Percentiles rank a stretch among this genome's conserved stretches.
Evolutionary conservation across 2,329 filamentous ascomycete species (phyloP).

Genomic region (Talaromyces sp.): DNA sequence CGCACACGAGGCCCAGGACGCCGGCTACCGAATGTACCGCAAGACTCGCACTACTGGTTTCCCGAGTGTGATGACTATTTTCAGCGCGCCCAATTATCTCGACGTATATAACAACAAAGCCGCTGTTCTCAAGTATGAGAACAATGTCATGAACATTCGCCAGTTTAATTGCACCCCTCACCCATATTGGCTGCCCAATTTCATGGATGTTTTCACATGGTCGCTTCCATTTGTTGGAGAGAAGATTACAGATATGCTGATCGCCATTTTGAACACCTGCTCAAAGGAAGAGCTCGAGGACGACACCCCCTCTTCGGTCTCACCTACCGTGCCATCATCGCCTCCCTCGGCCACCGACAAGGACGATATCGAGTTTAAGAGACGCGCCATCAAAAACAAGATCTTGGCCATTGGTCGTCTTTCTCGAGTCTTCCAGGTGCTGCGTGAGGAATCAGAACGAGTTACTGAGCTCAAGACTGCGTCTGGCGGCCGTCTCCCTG

Average conservation of each 20-base stretch:
- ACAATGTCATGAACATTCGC: constrained; percentile 99
- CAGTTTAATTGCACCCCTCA: constrained; percentile 99
- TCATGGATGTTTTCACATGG: constrained; percentile 99
- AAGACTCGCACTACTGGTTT: constrained; percentile 98
- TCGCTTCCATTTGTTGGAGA: constrained; percentile 97
- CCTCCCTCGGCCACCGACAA: constrained; percentile 65
- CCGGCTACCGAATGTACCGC: constrained; percentile 97
- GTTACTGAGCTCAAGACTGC: constrained; percentile 98
- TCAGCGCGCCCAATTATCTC: constrained; percentile 97
- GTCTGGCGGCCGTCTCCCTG: constrained; percentile 83
- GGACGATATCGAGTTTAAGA: constrained; percentile 72
- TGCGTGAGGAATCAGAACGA: constrained; percentile 93
- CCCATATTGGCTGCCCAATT: constrained; percentile 98
- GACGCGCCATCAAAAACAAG: constrained; percentile 98
- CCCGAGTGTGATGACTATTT: constrained; percentile 99
- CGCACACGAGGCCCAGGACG: constrained; percentile 97
- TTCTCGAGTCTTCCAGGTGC: constrained; percentile 95
- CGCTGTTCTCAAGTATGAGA: constrained; percentile 97
- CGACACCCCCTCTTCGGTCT: constrained; percentile 70
- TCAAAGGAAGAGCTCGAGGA: constrained; percentile 98
- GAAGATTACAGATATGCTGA: constrained; percentile 99
- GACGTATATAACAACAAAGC: constrained; percentile 99
- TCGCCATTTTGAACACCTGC: constrained; percentile 95
- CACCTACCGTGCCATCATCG: constrained; percentile 66
- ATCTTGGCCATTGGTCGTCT: constrained; percentile 95